A percentile compares a stretch with the other conserved stretches of the same genome.
Evolutionary conservation across 441 rosid species (phyloP).

Genomic region (Sinapis alba): DNA sequence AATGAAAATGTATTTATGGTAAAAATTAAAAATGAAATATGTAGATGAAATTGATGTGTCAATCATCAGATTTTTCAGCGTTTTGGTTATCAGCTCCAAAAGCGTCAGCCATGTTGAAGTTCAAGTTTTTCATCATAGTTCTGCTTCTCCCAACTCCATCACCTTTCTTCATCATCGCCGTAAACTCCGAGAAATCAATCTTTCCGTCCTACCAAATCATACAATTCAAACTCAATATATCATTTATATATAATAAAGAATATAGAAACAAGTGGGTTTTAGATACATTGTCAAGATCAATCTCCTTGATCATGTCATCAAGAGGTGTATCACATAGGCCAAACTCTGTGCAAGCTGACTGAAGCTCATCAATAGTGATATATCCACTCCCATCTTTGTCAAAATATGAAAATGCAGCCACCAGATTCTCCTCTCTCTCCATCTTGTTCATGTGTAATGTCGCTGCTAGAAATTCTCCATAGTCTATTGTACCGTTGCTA

Average conservation of each 20-base stretch:
- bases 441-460: no score
- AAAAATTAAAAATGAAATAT: no score
- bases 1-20: no score
- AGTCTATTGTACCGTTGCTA: no score
- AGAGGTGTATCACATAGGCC: slow-evolving; percentile 72
- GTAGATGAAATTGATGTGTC: no score
- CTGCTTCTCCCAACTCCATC: slow-evolving; percentile 65
- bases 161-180: slow-evolving; percentile 85
- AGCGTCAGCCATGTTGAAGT: slow-evolving; percentile 67
- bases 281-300: slow-evolving; percentile 87
- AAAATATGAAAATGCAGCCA: slow-evolving; percentile 77
- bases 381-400: slow-evolving; percentile 91
- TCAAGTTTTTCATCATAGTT: slow-evolving; percentile 71
- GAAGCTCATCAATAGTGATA: slow-evolving; percentile 87
- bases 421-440: slow-evolving; percentile 74
- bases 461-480: no score
- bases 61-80: no score
- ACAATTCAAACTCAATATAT: not conserved
- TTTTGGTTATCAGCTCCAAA: slow-evolving; percentile 41
- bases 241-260: not conserved
- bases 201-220: slow-evolving; percentile 63
- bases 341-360: slow-evolving; percentile 84
- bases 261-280: not conserved
- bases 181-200: slow-evolving; percentile 80
- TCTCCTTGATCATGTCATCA: slow-evolving; percentile 81